Base-by-base conservation (phyloP, 306 rosid species). In the Benincasa hispida region DNA sequence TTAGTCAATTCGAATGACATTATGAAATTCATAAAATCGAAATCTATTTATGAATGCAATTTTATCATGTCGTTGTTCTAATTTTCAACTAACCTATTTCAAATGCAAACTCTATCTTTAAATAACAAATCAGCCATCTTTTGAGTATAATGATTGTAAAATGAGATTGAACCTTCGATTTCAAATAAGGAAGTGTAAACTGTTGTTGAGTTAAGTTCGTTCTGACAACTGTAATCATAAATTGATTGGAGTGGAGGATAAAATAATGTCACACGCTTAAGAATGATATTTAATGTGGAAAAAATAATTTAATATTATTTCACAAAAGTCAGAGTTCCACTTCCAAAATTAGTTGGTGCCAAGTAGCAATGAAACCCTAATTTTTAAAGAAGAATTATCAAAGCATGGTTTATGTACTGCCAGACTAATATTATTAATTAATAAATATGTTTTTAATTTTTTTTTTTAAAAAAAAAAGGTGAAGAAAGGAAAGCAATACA, bases 301-400 rank as follows among this genome's bases (percentile, higher is more conserved):
- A 67, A 67, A 39, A n/a, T 39, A 11, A 67, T n/a, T 68, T 41
- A 21, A 21, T 10, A 37, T 22, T 42, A 68, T 41, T 41, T 14
- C 22, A 15, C 10, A n/a, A 63, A 41, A 68, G 35, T 68, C 75
- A 68, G 21, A 68, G 55, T 42, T 21, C 50, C 54, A 67, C 19
- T 67, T 41, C 74, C 53, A 39, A 67, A 67, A 50, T 39, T 67
- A 67, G 74, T 67, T 67, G 74, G 74, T 67, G 53, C n/a, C 74
- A 27, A 41, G 53, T 68, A 22, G 35, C 32, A 67, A 67, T 21
- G 5, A 62, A 62, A 32, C 42, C 42, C 47, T 62, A 32, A 1
- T 62, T 37, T 66, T 19, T n/a, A 13, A 19, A 37, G 19, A 1
- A 34, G 1, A 1, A 19, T 65, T 19, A 18, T 32, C 11, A 37